phyloP scores from a whole-genome alignment of 2,329 filamentous ascomycete genomes.

The Epichloe bromicola region DNA sequence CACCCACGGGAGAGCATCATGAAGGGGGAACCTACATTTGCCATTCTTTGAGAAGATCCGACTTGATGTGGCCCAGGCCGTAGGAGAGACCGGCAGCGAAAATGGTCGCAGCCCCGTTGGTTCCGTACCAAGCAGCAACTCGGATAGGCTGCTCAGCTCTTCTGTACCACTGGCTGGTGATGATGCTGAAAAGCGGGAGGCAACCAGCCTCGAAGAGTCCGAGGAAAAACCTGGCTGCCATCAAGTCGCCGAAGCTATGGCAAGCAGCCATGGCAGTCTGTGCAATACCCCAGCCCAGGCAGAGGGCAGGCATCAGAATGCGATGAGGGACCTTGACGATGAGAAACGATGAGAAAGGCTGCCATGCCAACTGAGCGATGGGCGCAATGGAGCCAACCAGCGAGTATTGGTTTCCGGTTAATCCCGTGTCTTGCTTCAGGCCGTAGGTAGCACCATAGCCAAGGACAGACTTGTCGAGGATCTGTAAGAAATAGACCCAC shows the following conservation, averaged over 20 bases:
- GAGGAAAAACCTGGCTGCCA: constrained; percentile 36
- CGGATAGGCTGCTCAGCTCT: constrained; percentile 46
- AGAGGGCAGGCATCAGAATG: constrained; percentile 39
- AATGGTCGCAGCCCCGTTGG: constrained; percentile 45
- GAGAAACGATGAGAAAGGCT: constrained; percentile 44
- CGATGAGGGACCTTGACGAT: constrained; percentile 49
- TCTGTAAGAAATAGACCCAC: constrained; percentile 47
- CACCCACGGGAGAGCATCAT: not conserved
- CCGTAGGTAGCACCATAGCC: constrained; percentile 46
- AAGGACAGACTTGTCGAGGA: constrained; percentile 46
- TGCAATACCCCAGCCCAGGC: constrained; percentile 31
- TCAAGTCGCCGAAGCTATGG: constrained; percentile 32
- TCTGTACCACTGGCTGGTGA: constrained; percentile 35
- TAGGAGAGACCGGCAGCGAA: constrained; percentile 42
- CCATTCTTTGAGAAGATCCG: constrained; percentile 10
- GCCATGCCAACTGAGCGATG: constrained; percentile 48
- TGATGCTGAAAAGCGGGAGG: constrained; percentile 32
- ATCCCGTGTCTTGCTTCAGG: constrained; percentile 32
- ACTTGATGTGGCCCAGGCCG: constrained; percentile 40
- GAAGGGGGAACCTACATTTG: constrained; percentile 10
- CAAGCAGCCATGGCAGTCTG: constrained; percentile 34
- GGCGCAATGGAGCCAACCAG: constrained; percentile 43
- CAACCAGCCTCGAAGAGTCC: constrained; percentile 39
- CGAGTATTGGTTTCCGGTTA: constrained; percentile 42
- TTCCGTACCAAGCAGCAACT: constrained; percentile 54